phyloP scores from a whole-genome alignment of 495 filamentous ascomycete genomes.

The Penicillium goetzii region DNA sequence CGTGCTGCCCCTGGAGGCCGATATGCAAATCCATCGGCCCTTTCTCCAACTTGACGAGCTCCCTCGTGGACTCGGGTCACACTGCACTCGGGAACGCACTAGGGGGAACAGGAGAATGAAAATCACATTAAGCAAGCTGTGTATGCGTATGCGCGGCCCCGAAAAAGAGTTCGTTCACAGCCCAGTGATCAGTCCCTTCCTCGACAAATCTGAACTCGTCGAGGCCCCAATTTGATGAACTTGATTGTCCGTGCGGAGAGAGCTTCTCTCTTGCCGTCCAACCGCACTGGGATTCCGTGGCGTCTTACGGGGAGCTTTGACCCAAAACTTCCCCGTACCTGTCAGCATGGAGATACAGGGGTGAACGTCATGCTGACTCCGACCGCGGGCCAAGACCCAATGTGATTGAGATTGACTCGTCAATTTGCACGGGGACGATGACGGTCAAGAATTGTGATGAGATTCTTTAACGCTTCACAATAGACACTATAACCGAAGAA shows the following conservation, averaged over 20 bases:
- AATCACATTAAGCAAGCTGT: constrained; percentile 30
- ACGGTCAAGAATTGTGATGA: constrained; percentile 25
- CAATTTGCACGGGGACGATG: constrained; percentile 33
- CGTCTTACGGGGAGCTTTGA: constrained; percentile 38
- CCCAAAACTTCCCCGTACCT: constrained; percentile 27
- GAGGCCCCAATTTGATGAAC: constrained; percentile 32
- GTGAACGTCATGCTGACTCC: constrained; percentile 29
- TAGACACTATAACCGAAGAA: constrained; percentile 68
- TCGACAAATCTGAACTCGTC: constrained; percentile 29
- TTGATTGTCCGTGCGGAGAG: constrained; percentile 40
- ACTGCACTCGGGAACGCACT: constrained; percentile 2
- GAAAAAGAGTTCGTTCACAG: constrained; percentile 25
- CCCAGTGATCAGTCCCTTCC: constrained; percentile 31
- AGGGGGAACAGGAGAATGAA: constrained; percentile 17
- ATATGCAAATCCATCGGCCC: constrained; percentile 16
- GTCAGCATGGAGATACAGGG: constrained; percentile 27
- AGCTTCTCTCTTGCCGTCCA: constrained; percentile 38
- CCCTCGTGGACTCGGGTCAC: constrained; percentile 18
- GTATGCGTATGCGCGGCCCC: constrained; percentile 17
- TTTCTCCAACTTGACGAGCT: constrained; percentile 23
- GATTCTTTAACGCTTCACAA: constrained; percentile 81
- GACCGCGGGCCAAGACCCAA: constrained; percentile 31
- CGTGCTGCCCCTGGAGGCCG: constrained; percentile 18
- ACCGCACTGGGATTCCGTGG: constrained; percentile 32
- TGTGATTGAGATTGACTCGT: constrained; percentile 37